Percentiles rank a stretch among this genome's conserved stretches.
Evolutionary conservation across 257 asterid species (phyloP).

Genomic region (Linaria vulgaris): DNA sequence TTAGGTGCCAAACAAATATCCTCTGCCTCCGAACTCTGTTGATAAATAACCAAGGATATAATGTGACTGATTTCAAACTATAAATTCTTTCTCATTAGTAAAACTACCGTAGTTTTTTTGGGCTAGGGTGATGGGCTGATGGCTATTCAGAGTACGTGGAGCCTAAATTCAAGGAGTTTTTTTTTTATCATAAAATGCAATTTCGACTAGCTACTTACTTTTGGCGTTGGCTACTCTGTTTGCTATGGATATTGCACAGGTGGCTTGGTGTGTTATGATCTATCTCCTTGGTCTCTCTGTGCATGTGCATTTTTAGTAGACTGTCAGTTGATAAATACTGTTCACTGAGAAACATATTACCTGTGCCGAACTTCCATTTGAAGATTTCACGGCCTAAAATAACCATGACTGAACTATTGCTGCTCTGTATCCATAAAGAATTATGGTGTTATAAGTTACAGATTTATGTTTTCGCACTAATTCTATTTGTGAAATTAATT

Average conservation of each 20-base stretch:
- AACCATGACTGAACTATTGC: conserved; percentile 6
- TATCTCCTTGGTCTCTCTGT: not conserved
- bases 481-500: conserved; percentile 9
- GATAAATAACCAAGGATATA: not conserved
- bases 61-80: not conserved
- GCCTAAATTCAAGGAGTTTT: not conserved
- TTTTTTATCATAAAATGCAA: too few relatives aligned
- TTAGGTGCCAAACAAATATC: not conserved
- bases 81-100: too few relatives aligned
- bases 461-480: not conserved
- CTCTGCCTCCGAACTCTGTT: not conserved
- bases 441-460: conserved; percentile 5
- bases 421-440: conserved; percentile 18
- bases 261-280: not conserved
- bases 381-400: conserved; percentile 17
- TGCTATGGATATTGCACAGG: not conserved
- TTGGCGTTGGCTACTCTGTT: not conserved
- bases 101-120: too few relatives aligned
- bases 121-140: too few relatives aligned
- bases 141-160: not conserved
- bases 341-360: not conserved
- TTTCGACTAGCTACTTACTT: not conserved
- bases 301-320: not conserved
- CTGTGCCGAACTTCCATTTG: not conserved
- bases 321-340: not conserved